A percentile compares a stretch with the other conserved stretches of the same genome.
Evolutionary conservation across 2,329 filamentous ascomycete species (phyloP).

Genomic region (Parastagonospora avenae): DNA sequence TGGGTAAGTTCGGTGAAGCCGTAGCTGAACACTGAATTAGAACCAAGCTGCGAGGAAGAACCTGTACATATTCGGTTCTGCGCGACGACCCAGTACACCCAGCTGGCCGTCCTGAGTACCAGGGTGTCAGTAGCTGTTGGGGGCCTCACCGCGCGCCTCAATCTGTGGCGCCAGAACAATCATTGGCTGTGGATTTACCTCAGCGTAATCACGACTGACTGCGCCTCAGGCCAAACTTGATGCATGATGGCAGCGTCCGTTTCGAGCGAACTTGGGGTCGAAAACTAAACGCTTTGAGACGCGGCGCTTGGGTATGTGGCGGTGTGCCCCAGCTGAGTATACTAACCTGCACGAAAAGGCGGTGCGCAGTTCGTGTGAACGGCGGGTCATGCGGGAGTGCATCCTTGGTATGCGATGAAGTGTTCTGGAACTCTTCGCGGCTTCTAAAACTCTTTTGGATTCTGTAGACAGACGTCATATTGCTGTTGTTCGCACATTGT

Average conservation of each 20-base stretch:
- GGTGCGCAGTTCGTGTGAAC: not conserved
- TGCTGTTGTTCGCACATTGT: not conserved
- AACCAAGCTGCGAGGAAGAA: conserved; percentile 4
- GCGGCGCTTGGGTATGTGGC: conserved; percentile 9
- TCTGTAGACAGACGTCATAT: not conserved
- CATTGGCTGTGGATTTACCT: conserved; percentile 15
- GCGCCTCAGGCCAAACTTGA: conserved; percentile 21
- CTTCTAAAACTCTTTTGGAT: not conserved
- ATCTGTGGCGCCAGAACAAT: conserved; percentile 13
- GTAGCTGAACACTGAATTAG: conserved; percentile 1
- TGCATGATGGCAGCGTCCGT: conserved; percentile 3
- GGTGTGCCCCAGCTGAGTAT: conserved; percentile 8
- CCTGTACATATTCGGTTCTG: conserved; percentile 8
- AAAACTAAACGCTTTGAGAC: conserved; percentile 3
- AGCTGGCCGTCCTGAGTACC: conserved; percentile 17
- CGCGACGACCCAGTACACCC: conserved; percentile 3
- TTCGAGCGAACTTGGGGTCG: conserved; percentile 5
- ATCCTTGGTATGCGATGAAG: not conserved
- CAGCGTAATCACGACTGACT: conserved; percentile 12
- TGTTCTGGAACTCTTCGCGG: not conserved
- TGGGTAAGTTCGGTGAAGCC: conserved; percentile 1
- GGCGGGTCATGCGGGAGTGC: not conserved
- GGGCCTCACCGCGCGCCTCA: conserved; percentile 11
- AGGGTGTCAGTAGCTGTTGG: conserved; percentile 31
- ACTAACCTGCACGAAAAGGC: not conserved